These are phyloP conservation scores for Dicorynia guianensis DNA, from an alignment of 306 rosid species.

Conservation along the genomic window DNA sequence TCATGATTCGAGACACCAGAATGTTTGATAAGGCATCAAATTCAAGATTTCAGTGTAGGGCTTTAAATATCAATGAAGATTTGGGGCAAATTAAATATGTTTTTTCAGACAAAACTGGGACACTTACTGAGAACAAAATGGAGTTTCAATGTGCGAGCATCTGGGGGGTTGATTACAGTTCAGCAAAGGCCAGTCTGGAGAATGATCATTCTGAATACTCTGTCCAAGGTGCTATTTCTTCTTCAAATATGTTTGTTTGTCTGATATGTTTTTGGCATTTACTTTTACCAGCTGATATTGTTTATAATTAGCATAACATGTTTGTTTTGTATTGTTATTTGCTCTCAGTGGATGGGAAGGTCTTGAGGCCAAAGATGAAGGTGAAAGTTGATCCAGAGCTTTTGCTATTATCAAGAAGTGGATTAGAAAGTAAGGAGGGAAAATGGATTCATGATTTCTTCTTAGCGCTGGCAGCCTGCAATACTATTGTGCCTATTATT, in stretches of 20 bases:
- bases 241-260: neutral
- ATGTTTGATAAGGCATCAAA: slow-evolving; percentile 83
- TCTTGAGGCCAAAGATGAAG: slow-evolving; percentile 77
- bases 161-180: slow-evolving; percentile 84
- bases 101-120: slow-evolving; percentile 96
- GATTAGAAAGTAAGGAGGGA: slow-evolving; percentile 50
- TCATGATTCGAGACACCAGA: slow-evolving; percentile 76
- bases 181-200: slow-evolving; percentile 37
- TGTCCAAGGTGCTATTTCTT: slow-evolving; percentile 58
- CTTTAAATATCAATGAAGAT: slow-evolving; percentile 94
- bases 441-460: slow-evolving; percentile 77
- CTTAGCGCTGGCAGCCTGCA: slow-evolving; percentile 92
- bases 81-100: slow-evolving; percentile 91
- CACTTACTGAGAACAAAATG: slow-evolving; percentile 98
- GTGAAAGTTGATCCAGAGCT: slow-evolving; percentile 75
- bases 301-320: slow-evolving; percentile 19
- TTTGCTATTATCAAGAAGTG: slow-evolving; percentile 59
- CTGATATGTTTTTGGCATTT: neutral
- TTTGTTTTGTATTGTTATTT: slow-evolving; percentile 19
- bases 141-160: slow-evolving; percentile 93
- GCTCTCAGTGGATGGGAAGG: slow-evolving; percentile 73
- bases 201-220: slow-evolving; percentile 55
- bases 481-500: slow-evolving; percentile 93
- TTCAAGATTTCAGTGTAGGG: slow-evolving; percentile 88
- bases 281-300: slow-evolving; percentile 7